A percentile compares a stretch with the other conserved stretches of the same genome.
Evolutionary conservation across 208 protist genomes (phyloP).

Genomic region (Leptomonas pyrrhocoris): DNA sequence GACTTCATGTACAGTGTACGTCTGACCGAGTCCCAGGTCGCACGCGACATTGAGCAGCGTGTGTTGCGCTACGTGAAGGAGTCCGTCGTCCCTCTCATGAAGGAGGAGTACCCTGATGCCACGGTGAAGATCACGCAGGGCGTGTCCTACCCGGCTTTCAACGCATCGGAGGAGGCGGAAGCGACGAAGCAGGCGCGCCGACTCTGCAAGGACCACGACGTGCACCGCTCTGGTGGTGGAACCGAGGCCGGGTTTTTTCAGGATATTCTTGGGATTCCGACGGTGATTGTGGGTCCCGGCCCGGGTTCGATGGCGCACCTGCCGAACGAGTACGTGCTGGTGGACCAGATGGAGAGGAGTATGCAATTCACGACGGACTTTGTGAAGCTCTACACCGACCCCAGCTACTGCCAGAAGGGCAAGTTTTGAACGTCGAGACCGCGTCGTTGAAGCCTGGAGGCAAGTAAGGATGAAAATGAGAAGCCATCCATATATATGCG

Average conservation of each 20-base stretch:
- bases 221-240: conserved; percentile 27
- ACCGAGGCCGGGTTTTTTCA: conserved; percentile 61
- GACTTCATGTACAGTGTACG: conserved; percentile 40
- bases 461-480: too few relatives aligned
- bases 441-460: too few relatives aligned
- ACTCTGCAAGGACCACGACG: not conserved
- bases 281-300: conserved; percentile 40
- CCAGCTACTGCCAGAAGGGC: not conserved
- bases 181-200: conserved; percentile 31
- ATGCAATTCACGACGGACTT: conserved; percentile 3
- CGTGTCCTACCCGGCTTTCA: too few relatives aligned
- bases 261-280: conserved; percentile 37
- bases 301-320: conserved; percentile 35
- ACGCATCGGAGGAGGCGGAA: conserved; percentile 15
- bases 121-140: conserved; percentile 24
- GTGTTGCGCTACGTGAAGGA: conserved; percentile 30
- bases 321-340: conserved; percentile 36
- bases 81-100: conserved; percentile 29
- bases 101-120: not conserved
- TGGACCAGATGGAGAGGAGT: conserved; percentile 23
- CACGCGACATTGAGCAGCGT: not conserved
- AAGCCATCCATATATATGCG: too few relatives aligned
- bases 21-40: conserved; percentile 19
- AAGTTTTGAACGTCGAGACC: not conserved
- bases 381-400: not conserved